phyloP scores from a whole-genome alignment of 106 monocot genomes.

The Phalaenopsis aphrodite region DNA sequence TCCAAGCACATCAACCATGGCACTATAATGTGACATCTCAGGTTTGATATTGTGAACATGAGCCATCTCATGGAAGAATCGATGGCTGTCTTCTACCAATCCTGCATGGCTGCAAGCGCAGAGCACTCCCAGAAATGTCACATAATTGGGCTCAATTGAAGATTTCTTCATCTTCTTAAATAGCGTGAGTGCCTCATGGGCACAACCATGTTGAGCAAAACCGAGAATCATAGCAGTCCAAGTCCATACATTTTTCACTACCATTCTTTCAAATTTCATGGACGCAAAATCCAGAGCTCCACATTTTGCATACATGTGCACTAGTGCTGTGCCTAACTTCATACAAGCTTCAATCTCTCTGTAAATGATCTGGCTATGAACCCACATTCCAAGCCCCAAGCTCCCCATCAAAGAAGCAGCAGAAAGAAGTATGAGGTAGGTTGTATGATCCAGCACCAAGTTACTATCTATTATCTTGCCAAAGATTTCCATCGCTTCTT shows the following conservation, averaged over 20 bases:
- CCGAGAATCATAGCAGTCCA: conserved; percentile 75
- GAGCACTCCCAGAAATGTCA: conserved; percentile 66
- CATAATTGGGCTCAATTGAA: conserved; percentile 44
- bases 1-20: conserved; percentile 68
- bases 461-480: conserved; percentile 21
- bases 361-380: conserved; percentile 35
- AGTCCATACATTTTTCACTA: conserved; percentile 52
- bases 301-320: conserved; percentile 80
- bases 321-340: conserved; percentile 43
- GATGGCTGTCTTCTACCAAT: conserved; percentile 31
- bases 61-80: conserved; percentile 58
- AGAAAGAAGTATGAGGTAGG: conserved; percentile 49
- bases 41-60: conserved; percentile 24
- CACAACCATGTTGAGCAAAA: conserved; percentile 44
- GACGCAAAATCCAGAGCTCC: conserved; percentile 27
- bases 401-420: conserved; percentile 47
- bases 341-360: conserved; percentile 15
- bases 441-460: conserved; percentile 41
- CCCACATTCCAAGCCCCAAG: conserved; percentile 46
- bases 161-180: conserved; percentile 39
- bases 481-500: conserved; percentile 27
- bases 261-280: conserved; percentile 40
- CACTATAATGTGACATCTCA: conserved; percentile 56
- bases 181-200: conserved; percentile 31
- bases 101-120: conserved; percentile 69